These are phyloP conservation scores for Backusella sp. DNA, from an alignment of 192 early-diverging fungal species.

Conservation along the genomic window DNA sequence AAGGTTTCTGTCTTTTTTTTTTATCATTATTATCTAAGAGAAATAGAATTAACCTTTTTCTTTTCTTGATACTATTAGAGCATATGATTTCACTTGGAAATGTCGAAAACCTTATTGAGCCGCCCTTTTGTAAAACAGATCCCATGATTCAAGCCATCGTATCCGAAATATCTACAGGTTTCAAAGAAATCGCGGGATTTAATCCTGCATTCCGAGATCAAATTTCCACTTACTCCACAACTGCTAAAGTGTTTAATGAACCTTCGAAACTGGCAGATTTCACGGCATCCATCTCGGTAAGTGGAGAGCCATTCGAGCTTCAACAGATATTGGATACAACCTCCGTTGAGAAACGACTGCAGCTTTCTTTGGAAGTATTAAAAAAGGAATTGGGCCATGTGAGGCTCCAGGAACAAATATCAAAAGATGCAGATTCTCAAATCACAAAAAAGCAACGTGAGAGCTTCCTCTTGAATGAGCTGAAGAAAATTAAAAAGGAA, in stretches of 20 bases:
- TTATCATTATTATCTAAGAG: not conserved
- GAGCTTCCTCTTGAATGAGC: conserved; percentile 97
- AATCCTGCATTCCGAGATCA: conserved; percentile 97
- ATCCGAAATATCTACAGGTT: conserved; percentile 90
- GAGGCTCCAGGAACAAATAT: conserved; percentile 95
- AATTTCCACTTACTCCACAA: conserved; percentile 94
- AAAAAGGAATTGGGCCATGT: conserved; percentile 98
- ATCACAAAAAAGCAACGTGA: conserved; percentile 96
- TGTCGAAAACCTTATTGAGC: conserved; percentile 84
- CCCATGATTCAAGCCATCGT: conserved; percentile 86
- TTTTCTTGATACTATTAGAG: not conserved
- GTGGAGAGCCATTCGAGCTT: conserved; percentile 89
- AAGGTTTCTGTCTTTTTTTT: not conserved
- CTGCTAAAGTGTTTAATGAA: conserved; percentile 92
- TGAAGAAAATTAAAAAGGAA: conserved; percentile 99
- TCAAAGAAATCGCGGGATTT: conserved; percentile 93
- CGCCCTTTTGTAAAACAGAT: conserved; percentile 82
- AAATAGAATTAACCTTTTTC: not conserved
- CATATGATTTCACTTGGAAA: conserved; percentile 67
- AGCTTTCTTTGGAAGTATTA: conserved; percentile 87
- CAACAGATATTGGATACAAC: conserved; percentile 89
- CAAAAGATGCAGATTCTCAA: conserved; percentile 96
- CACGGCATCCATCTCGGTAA: conserved; percentile 90
- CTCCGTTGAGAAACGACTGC: conserved; percentile 85
- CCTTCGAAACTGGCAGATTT: conserved; percentile 96